Evolutionary conservation across 2,329 filamentous ascomycete species (phyloP), one percentile per base, ranked within the genome.

Genomic region (Phialemoniopsis sp.): DNA sequence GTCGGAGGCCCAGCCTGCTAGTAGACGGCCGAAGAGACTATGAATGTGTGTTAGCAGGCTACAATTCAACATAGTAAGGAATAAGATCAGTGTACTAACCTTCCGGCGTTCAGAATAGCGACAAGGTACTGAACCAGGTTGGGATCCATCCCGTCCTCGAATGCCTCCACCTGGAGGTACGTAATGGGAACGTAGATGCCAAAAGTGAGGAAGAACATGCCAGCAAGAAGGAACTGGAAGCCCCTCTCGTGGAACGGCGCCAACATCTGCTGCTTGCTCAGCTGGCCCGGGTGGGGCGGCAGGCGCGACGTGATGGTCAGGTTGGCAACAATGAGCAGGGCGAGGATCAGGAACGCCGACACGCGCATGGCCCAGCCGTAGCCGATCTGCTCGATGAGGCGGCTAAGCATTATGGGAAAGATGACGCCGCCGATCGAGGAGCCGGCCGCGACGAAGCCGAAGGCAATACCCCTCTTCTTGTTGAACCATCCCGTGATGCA

Each of bases 1-100:
- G 48, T 69, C 66, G 4, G 57, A 57, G 9, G 59, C 32, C 21
- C 32, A 45, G 36, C 48, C 48, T 4, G 50, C 38, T 13, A 45
- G 17, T 32, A 54, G 38, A 9, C 63, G 60, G 1, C 63, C 65
- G 31, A 67, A 59, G 3, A 69, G 49, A 38, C 57, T 57, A 4
- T 6, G 30, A 32, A 32, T n/a, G 13, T 5, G 8, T 32, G 30
- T 32, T 8, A 16, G 13, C 5, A 16, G 13, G 8, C 5, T 5
- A 16, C 5, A 13, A 32, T 6, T 13, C 5, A 16, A 13, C 30
- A 32, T 32, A 32, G 13, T 16, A 16, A n/a, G 13, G 30, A 13
- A 13, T 6, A 32, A n/a, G 5, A 16, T n/a, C 15, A n/a, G 30
- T 6, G 30, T n/a, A 16, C 32, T 28, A 4, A 42, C 36, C 40